Percentiles rank a stretch among this genome's conserved stretches.
phyloP scores from a whole-genome alignment of 345 rosid genomes.

The Sapria himalayana region DNA sequence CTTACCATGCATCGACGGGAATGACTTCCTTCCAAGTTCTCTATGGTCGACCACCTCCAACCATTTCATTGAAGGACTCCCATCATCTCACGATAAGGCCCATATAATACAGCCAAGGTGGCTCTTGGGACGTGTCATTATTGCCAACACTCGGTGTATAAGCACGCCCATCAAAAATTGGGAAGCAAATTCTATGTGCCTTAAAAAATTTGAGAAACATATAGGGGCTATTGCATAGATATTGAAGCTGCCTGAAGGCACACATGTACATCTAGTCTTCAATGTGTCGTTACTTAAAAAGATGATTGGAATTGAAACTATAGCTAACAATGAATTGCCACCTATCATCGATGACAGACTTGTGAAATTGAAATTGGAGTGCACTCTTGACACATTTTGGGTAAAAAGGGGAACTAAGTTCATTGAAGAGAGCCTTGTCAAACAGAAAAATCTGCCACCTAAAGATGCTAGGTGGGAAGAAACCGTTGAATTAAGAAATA shows the following conservation, averaged over 20 bases:
- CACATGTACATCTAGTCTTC: not conserved
- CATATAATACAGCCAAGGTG: too few relatives aligned
- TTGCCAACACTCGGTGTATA: not conserved
- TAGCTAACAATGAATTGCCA: not conserved
- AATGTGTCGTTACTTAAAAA: not conserved
- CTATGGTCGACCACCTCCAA: too few relatives aligned
- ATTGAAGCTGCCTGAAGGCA: not conserved
- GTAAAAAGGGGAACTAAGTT: not conserved
- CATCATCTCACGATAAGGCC: too few relatives aligned
- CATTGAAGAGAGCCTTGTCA: not conserved
- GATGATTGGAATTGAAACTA: not conserved
- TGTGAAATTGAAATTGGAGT: not conserved
- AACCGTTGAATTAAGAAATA: not conserved
- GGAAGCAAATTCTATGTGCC: not conserved
- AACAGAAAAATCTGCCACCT: not conserved
- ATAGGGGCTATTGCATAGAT: not conserved
- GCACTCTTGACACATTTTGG: not conserved
- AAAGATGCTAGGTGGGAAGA: not conserved
- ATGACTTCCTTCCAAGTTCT: not conserved
- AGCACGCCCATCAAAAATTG: not conserved
- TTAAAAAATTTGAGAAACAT: not conserved
- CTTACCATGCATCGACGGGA: not conserved
- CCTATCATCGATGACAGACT: too few relatives aligned
- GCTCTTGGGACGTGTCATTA: not conserved
- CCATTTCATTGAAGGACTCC: too few relatives aligned